Base-by-base conservation (phyloP, 148 eudicot species). In the Camellia japonica region DNA sequence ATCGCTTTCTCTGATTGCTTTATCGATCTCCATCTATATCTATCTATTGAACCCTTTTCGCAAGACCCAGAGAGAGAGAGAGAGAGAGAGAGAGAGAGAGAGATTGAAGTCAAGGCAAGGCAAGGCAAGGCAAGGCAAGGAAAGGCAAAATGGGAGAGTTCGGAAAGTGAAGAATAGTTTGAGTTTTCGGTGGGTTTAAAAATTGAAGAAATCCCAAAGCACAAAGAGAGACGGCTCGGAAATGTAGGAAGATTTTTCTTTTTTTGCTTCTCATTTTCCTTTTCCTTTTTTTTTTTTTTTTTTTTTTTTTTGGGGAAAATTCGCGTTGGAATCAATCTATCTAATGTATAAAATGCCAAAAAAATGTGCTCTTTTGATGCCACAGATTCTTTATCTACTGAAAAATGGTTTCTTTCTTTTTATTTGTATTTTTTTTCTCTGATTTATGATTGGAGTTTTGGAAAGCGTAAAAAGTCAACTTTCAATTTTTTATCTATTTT, bases 21-120 rank as follows among this genome's bases (percentile, higher is more conserved):
- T 74, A 79, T 96, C 89, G 85, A 96, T 90, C 93, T 96, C 99
- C 99, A 96, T 96, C 68, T 60, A 44, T 43, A 18, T 18, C 5
- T 18, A 16, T 49, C 74, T 64, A 58, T 19, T 11, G 19, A 70
- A 68, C 49, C 83, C 8, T 51, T 62, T 54, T 3, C 61, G 61
- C 55, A 19, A 46, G 38, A 1, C 38, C 38, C 38, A 30, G 10
- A 52, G 43, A 63, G 58, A 47, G 43, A 1, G 6, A 19, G 67
- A 61, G 16, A 55, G 19, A 55, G 56, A 63, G 58, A 47, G 56
- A 63, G 58, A 47, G 43, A 1, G 7, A 20, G 67, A 61, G 16
- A 56, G 19, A 56, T 12, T 12, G 46, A 73, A 56, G 6, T 42
- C 2, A 5, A 76, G 15, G 19, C n/a, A 23, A 23, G 23, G 55